Base-by-base conservation (phyloP, 805 yeast genomes). In the Lipomyces spencermartinsiae region DNA sequence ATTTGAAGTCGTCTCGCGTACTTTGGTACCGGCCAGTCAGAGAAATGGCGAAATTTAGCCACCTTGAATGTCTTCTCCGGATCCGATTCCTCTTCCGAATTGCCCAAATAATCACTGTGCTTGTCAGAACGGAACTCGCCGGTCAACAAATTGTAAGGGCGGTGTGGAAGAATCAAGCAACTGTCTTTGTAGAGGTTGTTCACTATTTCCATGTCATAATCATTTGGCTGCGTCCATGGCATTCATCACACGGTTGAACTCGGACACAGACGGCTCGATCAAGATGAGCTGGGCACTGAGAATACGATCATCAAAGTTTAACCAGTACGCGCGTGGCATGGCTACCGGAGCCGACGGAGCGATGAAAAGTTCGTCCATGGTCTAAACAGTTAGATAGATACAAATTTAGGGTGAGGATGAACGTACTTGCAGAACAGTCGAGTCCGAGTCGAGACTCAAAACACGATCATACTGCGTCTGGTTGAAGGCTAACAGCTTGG, bases 361-460 rank as follows among this genome's bases (percentile, higher is more conserved):
- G 25, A 34, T 7, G 43, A 86, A 83, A 51, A 86, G 75, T 71
- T 85, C 89, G 75, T 86, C 89, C 85, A 86, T 84, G 71, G 85
- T 86, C 62, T 78, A 14, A n/a, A 39, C 46, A 39, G 46, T 39
- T 39, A 39, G 46, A 39, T 39, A 39, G 19, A 39, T 39, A 39
- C 46, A 39, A 39, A 39, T 14, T 39, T 39, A 39, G 46, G 46
- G 46, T 39, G 19, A 39, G 19, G 46, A 39, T 14, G 46, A 39
- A 14, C 46, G 12, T 39, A 39, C 46, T 39, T 39, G 78, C 7
- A 83, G 65, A 1, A 86, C 85, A 35, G 85, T 78, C 89, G 86
- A 86, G 74, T 86, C 89, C 22, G 84, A 80, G 71, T 86, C 89
- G 66, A 86, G 76, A 68, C 82, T 86, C 33, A 84, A 83, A 12